Evolutionary conservation across 768 basidiomycete species (phyloP), one percentile per base, ranked within the genome.

Genomic region (Melanogaster broomeanus): DNA sequence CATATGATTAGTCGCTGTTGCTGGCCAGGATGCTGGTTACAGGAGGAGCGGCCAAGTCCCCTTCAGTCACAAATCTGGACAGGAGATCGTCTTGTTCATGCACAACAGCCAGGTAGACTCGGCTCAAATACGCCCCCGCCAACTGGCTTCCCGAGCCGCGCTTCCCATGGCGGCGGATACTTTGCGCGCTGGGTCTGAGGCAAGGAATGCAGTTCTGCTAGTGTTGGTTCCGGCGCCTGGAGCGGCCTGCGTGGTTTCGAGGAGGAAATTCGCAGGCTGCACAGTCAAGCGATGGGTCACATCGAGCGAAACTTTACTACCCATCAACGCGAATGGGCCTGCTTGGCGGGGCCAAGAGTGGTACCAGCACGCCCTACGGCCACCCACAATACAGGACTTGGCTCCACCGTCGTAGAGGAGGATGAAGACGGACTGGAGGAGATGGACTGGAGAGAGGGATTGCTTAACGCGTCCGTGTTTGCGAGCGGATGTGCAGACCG

Each of bases 101-200:
- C 86, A 90, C 0, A 74, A 71, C 33, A 83, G 85, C 1, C 90
- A 92, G 59, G 79, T 91, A 22, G 90, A 91, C 62, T 82, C 84
- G 8, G 90, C 90, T 11, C 87, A 88, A 62, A 68, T 82, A 90
- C 57, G 82, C 88, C 0, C 90, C 89, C 8, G 85, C 84, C 0
- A 58, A 64, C n/a, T 21, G 86, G 88, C 13, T 89, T 80, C 67
- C 84, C 88, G 0, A 80, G 81, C 13, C 79, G 90, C 12, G 86
- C 83, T 1, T 77, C 87, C 0, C 72, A 92, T 3, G 90, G 90
- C 0, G 79, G 82, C 0, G 88, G 90, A 2, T 93, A 90, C 61
- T 72, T 89, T 37, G 91, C 90, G 25, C 78, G 91, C 8, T 93
- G 91, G 90, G 85, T 89, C 38, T 93, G 89, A 90, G 83, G 87